Conservation (phyloP, 2,329 filamentous ascomycete genomes). For the Neofusicoccum sp. region DNA sequence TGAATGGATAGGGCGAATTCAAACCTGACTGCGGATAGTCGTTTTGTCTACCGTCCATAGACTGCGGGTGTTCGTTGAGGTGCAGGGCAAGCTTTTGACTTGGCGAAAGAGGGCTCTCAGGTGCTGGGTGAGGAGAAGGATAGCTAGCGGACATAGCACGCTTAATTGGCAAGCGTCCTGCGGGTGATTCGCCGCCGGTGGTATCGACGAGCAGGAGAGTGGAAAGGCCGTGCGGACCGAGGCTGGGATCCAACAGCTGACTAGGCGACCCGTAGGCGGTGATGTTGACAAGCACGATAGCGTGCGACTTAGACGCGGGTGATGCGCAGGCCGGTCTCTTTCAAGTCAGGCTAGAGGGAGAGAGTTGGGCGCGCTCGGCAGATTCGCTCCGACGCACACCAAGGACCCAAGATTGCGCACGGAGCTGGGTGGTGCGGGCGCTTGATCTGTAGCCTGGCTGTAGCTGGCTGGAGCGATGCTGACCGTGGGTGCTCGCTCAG, state of each 20-base stretch:
- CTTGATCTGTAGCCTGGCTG: conserved; percentile 16
- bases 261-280: conserved; percentile 35
- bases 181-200: conserved; percentile 37
- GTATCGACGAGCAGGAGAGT: conserved; percentile 20
- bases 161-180: conserved; percentile 35
- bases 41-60: conserved; percentile 55
- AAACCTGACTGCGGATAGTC: conserved; percentile 56
- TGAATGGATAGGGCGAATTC: conserved; percentile 55
- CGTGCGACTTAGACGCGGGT: conserved; percentile 48
- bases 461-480: conserved; percentile 8
- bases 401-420: conserved; percentile 11
- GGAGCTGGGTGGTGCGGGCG: conserved; percentile 12
- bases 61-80: conserved; percentile 42
- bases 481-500: conserved; percentile 5
- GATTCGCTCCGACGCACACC: conserved; percentile 32
- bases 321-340: conserved; percentile 47
- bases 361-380: conserved; percentile 37
- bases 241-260: conserved; percentile 21
- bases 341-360: conserved; percentile 32
- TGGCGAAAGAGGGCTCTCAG: conserved; percentile 40
- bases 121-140: conserved; percentile 40
- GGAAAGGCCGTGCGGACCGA: conserved; percentile 22
- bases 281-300: conserved; percentile 38
- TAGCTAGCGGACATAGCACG: conserved; percentile 50
- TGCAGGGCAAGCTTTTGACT: conserved; percentile 40